Conservation (phyloP, 805 yeast species). For the Lipomyces spencermartinsiae region DNA sequence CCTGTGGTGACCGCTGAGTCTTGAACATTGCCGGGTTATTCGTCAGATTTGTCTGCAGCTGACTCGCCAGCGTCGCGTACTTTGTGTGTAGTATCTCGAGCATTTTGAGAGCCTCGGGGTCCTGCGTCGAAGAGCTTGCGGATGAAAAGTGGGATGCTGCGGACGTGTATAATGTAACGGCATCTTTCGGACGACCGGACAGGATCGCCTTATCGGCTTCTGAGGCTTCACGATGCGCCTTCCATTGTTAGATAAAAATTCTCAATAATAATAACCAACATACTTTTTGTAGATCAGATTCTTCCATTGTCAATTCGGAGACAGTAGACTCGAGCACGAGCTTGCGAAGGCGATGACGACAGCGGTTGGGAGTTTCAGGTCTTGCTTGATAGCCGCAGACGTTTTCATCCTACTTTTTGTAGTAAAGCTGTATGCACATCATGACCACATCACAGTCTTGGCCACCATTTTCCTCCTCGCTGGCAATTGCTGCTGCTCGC, state of each 20-base stretch:
- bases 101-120: slow-evolving; percentile 28
- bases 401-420: background rate
- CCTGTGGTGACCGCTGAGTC: slow-evolving; percentile 4
- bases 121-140: slow-evolving; percentile 28
- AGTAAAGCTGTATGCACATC: background rate
- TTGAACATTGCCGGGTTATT: slow-evolving; percentile 28
- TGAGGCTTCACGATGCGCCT: slow-evolving; percentile 37
- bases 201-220: slow-evolving; percentile 38
- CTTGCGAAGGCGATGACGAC: background rate
- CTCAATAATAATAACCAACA: background rate
- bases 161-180: slow-evolving; percentile 30
- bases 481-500: background rate
- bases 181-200: slow-evolving; percentile 35
- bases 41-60: slow-evolving; percentile 23
- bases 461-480: background rate
- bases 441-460: background rate
- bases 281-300: background rate
- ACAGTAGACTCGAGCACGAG: background rate
- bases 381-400: too few relatives aligned
- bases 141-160: slow-evolving; percentile 36
- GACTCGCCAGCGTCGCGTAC: slow-evolving; percentile 26
- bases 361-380: background rate
- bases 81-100: slow-evolving; percentile 28
- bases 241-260: background rate
- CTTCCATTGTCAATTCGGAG: background rate